These are phyloP conservation scores for Curvularia sp. DNA, from an alignment of 2,329 filamentous ascomycete genomes.

Conservation along the genomic window DNA sequence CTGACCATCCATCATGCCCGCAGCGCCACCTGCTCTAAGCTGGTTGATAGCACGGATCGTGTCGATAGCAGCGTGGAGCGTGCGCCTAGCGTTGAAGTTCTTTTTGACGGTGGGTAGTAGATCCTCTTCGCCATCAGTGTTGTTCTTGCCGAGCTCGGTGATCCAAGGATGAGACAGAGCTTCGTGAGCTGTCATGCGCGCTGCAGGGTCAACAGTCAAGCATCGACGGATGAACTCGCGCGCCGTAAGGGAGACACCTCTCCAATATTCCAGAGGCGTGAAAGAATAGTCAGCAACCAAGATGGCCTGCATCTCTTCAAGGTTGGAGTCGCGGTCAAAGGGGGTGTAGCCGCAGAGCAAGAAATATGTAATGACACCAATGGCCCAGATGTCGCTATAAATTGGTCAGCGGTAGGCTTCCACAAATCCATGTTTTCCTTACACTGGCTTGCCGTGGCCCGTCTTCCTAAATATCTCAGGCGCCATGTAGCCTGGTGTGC, in stretches of 20 bases:
- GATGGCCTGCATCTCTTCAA: slow-evolving; percentile 99
- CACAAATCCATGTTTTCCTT: slow-evolving; percentile 32
- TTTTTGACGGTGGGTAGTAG: slow-evolving; percentile 71
- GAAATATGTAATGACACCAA: slow-evolving; percentile 99
- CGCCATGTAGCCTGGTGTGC: slow-evolving; percentile 98
- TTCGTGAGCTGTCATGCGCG: slow-evolving; percentile 90
- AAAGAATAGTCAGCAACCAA: slow-evolving; percentile 96
- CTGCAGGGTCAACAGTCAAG: slow-evolving; percentile 85
- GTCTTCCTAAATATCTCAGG: slow-evolving; percentile 99
- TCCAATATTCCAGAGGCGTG: slow-evolving; percentile 94
- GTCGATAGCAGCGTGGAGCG: slow-evolving; percentile 71
- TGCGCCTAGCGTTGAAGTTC: slow-evolving; percentile 72
- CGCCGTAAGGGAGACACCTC: slow-evolving; percentile 81
- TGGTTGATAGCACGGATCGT: slow-evolving; percentile 74
- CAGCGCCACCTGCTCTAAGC: slow-evolving; percentile 65
- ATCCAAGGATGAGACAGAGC: slow-evolving; percentile 72
- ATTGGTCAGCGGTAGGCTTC: slow-evolving; percentile 20
- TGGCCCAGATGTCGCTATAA: slow-evolving; percentile 86
- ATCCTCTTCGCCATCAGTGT: slow-evolving; percentile 56
- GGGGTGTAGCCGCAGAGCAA: slow-evolving; percentile 97
- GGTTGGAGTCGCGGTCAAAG: slow-evolving; percentile 95
- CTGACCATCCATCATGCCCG: slow-evolving; percentile 68
- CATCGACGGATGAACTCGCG: slow-evolving; percentile 93
- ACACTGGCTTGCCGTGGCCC: slow-evolving; percentile 95
- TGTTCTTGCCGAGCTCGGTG: slow-evolving; percentile 61